These are phyloP conservation scores for Leccinum arenicola DNA, from an alignment of 768 basidiomycete genomes.

Conservation along the genomic window DNA sequence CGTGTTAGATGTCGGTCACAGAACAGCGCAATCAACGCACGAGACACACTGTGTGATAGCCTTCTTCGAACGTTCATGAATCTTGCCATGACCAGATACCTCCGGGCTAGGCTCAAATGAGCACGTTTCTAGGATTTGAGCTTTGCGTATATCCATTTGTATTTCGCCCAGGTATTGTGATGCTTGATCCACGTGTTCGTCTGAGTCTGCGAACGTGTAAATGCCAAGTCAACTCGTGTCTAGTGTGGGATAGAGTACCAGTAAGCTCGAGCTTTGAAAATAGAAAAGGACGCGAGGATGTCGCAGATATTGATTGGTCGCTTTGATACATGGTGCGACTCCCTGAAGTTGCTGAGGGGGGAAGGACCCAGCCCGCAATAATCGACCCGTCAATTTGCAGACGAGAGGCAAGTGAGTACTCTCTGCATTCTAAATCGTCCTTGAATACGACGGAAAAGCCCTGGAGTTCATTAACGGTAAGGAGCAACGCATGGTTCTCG, in stretches of 20 bases:
- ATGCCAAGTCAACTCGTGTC: too few species aligned
- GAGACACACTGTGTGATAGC: slow-evolving; percentile 29
- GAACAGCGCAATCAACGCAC: slow-evolving; percentile 12
- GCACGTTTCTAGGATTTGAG: not conserved
- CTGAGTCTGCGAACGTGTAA: slow-evolving; percentile 26
- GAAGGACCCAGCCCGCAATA: slow-evolving; percentile 7
- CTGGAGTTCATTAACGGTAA: slow-evolving; percentile 13
- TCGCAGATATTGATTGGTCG: slow-evolving; percentile 8
- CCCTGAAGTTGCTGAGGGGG: not conserved
- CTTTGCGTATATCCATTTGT: slow-evolving; percentile 10
- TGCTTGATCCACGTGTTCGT: slow-evolving; percentile 17
- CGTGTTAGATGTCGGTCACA: not conserved
- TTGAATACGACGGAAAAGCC: slow-evolving; percentile 25
- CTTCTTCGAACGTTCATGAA: slow-evolving; percentile 33
- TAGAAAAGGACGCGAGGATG: slow-evolving; percentile 19
- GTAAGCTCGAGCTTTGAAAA: slow-evolving; percentile 30
- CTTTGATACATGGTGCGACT: slow-evolving; percentile 8
- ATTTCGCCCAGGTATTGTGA: slow-evolving; percentile 24
- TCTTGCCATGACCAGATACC: slow-evolving; percentile 11
- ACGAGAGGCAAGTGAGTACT: slow-evolving; percentile 2
- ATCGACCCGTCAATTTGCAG: slow-evolving; percentile 21
- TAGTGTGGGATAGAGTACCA: slow-evolving; percentile 16
- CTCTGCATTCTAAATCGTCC: slow-evolving; percentile 10
- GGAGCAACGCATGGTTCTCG: not conserved
- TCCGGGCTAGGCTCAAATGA: too few species aligned